phyloP scores from a whole-genome alignment of 306 rosid species.

The Ziziphus jujuba region DNA sequence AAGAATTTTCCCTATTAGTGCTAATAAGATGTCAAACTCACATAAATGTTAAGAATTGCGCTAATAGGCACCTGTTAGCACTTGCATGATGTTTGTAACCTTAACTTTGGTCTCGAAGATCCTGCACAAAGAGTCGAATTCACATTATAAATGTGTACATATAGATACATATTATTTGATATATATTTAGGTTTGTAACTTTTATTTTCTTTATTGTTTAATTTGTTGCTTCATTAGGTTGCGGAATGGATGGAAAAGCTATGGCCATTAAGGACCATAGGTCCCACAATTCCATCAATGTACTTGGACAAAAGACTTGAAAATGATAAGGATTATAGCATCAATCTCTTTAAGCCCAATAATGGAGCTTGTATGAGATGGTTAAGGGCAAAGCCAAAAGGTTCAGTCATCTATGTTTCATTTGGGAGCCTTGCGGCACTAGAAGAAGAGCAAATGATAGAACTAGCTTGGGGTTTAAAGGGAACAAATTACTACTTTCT shows the following conservation, averaged over 20 bases:
- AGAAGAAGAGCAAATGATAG: slow-evolving; percentile 24
- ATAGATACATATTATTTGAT: too few species aligned
- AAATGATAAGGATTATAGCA: slow-evolving; percentile 33
- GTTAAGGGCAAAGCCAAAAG: slow-evolving; percentile 30
- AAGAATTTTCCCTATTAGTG: too few species aligned
- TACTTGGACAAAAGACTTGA: slow-evolving; percentile 34
- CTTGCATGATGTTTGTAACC: too few species aligned
- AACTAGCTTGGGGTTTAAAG: slow-evolving; percentile 30
- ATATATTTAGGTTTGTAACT: too few species aligned
- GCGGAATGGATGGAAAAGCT: slow-evolving; percentile 30
- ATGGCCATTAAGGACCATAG: slow-evolving; percentile 41
- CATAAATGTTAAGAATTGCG: background rate
- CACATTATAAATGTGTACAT: too few species aligned
- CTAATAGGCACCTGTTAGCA: background rate
- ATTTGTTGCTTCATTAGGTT: slow-evolving; percentile 7
- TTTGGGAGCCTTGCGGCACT: slow-evolving; percentile 29
- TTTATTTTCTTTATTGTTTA: too few species aligned
- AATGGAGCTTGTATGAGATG: slow-evolving; percentile 34
- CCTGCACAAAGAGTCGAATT: too few species aligned
- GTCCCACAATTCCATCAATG: slow-evolving; percentile 44
- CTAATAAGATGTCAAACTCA: background rate
- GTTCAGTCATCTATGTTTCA: slow-evolving; percentile 31
- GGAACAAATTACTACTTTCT: slow-evolving; percentile 17
- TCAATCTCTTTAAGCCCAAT: slow-evolving; percentile 20
- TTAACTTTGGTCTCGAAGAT: too few species aligned